A percentile compares a stretch with the other conserved stretches of the same genome.
Evolutionary conservation across 306 rosid genomes (phyloP).

Genomic region (Trifolium dubium): DNA sequence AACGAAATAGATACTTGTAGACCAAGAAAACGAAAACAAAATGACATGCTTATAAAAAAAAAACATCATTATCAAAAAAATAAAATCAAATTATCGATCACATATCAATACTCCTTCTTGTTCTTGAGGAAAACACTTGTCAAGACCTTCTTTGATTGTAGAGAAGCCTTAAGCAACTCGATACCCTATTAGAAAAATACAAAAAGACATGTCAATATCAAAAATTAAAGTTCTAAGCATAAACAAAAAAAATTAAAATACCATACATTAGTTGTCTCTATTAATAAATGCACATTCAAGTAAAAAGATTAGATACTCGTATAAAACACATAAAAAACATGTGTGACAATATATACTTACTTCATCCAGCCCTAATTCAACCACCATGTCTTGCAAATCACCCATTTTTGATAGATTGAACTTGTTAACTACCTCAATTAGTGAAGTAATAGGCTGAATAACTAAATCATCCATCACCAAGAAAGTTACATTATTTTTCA

Average conservation of each 20-base stretch:
- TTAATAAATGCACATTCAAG: no score
- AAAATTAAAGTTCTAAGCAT: background rate
- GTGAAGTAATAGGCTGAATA: slow-evolving; percentile 39
- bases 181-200: background rate
- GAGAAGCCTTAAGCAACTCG: slow-evolving; percentile 33
- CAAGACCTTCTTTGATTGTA: slow-evolving; percentile 7
- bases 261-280: no score
- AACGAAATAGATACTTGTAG: no score
- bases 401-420: slow-evolving; percentile 41
- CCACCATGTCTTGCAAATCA: slow-evolving; percentile 33
- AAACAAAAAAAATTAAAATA: background rate
- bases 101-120: background rate
- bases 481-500: slow-evolving; percentile 44
- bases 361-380: slow-evolving; percentile 40
- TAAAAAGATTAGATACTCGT: background rate
- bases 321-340: background rate
- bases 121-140: slow-evolving; percentile 38
- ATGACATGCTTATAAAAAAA: no score
- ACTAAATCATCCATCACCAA: slow-evolving; percentile 53
- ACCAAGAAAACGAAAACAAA: no score
- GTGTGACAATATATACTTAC: slow-evolving; percentile 2
- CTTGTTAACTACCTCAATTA: slow-evolving; percentile 10
- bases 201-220: background rate
- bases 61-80: no score
- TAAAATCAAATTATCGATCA: background rate